A percentile compares a stretch with the other conserved stretches of the same genome.
Evolutionary conservation across 2,329 filamentous ascomycete genomes (phyloP).

Genomic region (Aspergillus carbonarius): DNA sequence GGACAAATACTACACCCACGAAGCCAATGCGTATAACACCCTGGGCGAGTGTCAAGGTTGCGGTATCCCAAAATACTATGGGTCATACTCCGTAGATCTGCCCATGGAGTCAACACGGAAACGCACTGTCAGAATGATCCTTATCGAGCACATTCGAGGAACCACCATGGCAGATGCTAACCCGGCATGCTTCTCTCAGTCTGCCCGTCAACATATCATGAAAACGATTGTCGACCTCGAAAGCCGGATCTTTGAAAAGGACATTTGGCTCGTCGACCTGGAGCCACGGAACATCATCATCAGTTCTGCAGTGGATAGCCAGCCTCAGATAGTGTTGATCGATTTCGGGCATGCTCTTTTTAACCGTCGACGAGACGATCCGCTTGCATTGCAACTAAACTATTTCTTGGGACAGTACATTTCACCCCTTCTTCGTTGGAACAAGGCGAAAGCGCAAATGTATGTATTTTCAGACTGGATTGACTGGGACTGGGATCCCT

Average conservation of each 20-base stretch:
- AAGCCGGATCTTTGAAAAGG: slow-evolving; percentile 13
- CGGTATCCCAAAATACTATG: slow-evolving; percentile 22
- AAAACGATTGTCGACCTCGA: slow-evolving; percentile 23
- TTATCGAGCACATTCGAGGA: slow-evolving; percentile 23
- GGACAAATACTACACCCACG: slow-evolving; percentile 26
- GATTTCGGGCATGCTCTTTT: slow-evolving; percentile 21
- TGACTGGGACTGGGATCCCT: slow-evolving; percentile 25
- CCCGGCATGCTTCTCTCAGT: slow-evolving; percentile 13
- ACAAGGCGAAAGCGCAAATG: neutral
- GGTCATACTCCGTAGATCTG: slow-evolving; percentile 24
- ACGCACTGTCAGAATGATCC: slow-evolving; percentile 22
- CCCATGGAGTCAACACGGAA: slow-evolving; percentile 9
- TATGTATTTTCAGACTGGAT: slow-evolving; percentile 19
- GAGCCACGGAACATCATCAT: slow-evolving; percentile 20
- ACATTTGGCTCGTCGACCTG: slow-evolving; percentile 17
- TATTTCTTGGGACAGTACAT: slow-evolving; percentile 18
- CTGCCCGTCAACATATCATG: slow-evolving; percentile 18
- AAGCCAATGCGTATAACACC: slow-evolving; percentile 17
- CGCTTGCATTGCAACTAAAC: slow-evolving; percentile 1
- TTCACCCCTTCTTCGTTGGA: slow-evolving; percentile 21
- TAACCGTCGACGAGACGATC: slow-evolving; percentile 13
- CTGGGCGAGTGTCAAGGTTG: slow-evolving; percentile 21
- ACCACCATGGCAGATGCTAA: slow-evolving; percentile 15
- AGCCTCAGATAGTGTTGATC: slow-evolving; percentile 14
- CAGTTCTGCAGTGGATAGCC: neutral